Evolutionary conservation across 2,329 filamentous ascomycete species (phyloP), one percentile per base, ranked within the genome.

Genomic region (Aspergillus fumigatiaffinis): DNA sequence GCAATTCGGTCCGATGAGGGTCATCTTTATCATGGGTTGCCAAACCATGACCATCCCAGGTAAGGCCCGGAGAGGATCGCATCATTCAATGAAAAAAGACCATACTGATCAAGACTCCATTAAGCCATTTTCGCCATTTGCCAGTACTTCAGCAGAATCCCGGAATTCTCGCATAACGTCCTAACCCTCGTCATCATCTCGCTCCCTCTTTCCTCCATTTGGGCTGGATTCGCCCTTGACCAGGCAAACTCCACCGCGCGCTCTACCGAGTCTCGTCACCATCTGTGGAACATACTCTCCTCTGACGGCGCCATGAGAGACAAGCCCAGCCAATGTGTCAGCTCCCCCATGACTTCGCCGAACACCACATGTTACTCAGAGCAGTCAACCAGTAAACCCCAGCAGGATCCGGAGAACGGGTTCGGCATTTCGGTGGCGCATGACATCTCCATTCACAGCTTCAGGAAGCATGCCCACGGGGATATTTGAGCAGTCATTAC

Each of bases 21-120:
- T 87, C 56, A 83, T 89, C 59, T 87, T 87, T 68, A 81, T 88
- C 64, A 87, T 88, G 81, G 83, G 84, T 50, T 85, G 83, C 60
- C 86, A 88, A 72, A 88, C 86, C 1, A 79, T 89, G 78, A 67
- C 86, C 35, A 76, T 88, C 60, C 87, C 87, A 68, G 81, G 86
- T 87, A 76, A 14, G 35, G 42, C 38, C 21, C 25, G 4, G 6
- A 21, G 1, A 12, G 26, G 32, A 9, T 23, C 7, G 17, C 4
- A 41, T 25, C 26, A 44, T 60, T 66, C 68, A 64, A 70, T 59
- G n/a, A 29, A 4, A 17, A 38, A 6, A 58, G 44, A 26, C 9
- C n/a, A 14, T 17, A 41, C 35, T 29, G 20, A 26, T 28, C 12
- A 17, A 38, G 14, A 17, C 32, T 17, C 14, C 14, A 54, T 20